These are phyloP conservation scores for Boletus rex-veris DNA, from an alignment of 768 basidiomycete genomes.

Conservation along the genomic window DNA sequence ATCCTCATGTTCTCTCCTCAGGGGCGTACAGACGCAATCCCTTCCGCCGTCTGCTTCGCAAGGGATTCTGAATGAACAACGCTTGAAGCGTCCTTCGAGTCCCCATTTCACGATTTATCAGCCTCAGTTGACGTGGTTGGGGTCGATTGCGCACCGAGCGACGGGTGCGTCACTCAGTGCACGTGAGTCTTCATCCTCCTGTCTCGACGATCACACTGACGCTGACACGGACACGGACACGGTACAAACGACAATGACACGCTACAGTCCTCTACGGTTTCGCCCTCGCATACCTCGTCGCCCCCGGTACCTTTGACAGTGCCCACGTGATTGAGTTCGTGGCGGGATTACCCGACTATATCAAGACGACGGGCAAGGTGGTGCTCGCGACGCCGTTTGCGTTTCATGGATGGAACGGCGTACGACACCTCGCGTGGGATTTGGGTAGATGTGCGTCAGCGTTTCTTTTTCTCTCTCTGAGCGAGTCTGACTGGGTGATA, in stretches of 20 bases:
- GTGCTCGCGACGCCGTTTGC: constrained; percentile 84
- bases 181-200: constrained; percentile 13
- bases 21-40: constrained; percentile 63
- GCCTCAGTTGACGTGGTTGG: constrained; percentile 87
- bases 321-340: constrained; percentile 71
- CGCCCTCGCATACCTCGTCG: constrained; percentile 80
- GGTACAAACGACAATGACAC: background rate
- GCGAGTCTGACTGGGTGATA: constrained; percentile 28
- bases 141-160: constrained; percentile 82
- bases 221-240: background rate
- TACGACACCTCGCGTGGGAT: constrained; percentile 92
- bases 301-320: constrained; percentile 78
- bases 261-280: constrained; percentile 79
- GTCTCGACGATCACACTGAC: too few relatives aligned
- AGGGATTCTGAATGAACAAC: constrained; percentile 82
- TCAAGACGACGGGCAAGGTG: constrained; percentile 75
- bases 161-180: constrained; percentile 79
- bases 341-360: constrained; percentile 64
- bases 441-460: constrained; percentile 71
- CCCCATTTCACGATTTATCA: constrained; percentile 98
- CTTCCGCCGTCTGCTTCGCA: constrained; percentile 53
- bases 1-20: constrained; percentile 17
- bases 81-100: constrained; percentile 81
- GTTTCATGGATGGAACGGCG: constrained; percentile 87
- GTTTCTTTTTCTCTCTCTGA: background rate